Percentiles rank a stretch among this genome's conserved stretches.
Conservation (phyloP, 768 basidiomycete genomes). For the Xerocomus potaroensis region DNA sequence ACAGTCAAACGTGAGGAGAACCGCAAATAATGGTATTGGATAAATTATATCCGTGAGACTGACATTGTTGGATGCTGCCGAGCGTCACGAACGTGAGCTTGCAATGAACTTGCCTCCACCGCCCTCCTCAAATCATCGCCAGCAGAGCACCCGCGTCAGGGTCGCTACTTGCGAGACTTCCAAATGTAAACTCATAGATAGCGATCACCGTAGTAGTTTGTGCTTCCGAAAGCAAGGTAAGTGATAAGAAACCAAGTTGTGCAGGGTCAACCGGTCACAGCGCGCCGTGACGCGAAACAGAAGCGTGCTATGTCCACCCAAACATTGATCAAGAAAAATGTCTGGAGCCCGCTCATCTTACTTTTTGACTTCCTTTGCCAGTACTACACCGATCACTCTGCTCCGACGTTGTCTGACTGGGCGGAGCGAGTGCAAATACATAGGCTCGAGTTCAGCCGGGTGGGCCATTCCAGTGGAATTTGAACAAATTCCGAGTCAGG, state of each 20-base stretch:
- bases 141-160: constrained; percentile 48
- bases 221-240: constrained; percentile 26
- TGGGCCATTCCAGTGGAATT: constrained; percentile 35
- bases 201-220: constrained; percentile 30
- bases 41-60: not conserved
- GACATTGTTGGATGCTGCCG: constrained; percentile 4
- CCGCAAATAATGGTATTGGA: constrained; percentile 33
- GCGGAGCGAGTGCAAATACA: constrained; percentile 24
- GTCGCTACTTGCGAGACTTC: constrained; percentile 51
- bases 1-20: constrained; percentile 42
- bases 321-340: not conserved
- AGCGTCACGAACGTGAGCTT: constrained; percentile 47
- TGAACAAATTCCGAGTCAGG: constrained; percentile 2
- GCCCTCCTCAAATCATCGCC: constrained; percentile 43
- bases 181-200: constrained; percentile 44
- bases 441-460: constrained; percentile 36
- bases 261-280: constrained; percentile 37
- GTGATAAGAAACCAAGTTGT: constrained; percentile 23
- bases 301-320: constrained; percentile 60
- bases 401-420: constrained; percentile 43
- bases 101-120: constrained; percentile 43
- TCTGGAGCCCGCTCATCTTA: not conserved
- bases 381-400: constrained; percentile 40
- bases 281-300: constrained; percentile 39
- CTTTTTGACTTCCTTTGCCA: too few species aligned